Conservation (phyloP, 176 grass and related monocot genomes). For the Oryza glumipatula region DNA sequence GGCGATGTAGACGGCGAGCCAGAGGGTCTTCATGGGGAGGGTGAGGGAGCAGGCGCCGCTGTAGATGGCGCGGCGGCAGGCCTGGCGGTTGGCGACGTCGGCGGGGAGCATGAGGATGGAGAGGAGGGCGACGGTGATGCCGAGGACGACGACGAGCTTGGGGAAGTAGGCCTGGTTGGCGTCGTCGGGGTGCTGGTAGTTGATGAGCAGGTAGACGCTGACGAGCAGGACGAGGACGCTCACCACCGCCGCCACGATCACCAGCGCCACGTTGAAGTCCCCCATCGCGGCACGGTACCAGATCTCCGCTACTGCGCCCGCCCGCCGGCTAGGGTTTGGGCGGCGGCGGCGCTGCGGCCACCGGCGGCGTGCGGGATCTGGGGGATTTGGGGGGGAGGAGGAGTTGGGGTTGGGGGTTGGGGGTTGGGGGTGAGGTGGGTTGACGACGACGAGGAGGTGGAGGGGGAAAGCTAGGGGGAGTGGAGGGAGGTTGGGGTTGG, state of each 20-base stretch:
- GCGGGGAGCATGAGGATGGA: conserved; percentile 99
- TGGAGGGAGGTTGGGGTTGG: not conserved
- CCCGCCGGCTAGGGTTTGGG: not conserved
- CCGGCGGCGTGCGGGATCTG: conserved; percentile 31
- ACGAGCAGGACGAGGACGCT: conserved; percentile 76
- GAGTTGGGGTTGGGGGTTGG: no score
- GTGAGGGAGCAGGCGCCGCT: conserved; percentile 81
- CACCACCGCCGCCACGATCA: conserved; percentile 88
- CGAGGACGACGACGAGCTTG: conserved; percentile 86
- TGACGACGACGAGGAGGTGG: conserved; percentile 26
- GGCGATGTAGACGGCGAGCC: conserved; percentile 80
- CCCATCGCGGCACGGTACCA: conserved; percentile 53
- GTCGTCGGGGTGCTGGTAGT: conserved; percentile 99
- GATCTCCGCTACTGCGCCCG: conserved; percentile 16
- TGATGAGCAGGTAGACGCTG: conserved; percentile 91
- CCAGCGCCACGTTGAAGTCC: conserved; percentile 97
- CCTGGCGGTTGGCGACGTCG: conserved; percentile 87
- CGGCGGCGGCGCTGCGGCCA: conserved; percentile 1
- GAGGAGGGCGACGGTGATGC: conserved; percentile 87
- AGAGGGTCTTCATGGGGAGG: conserved; percentile 92
- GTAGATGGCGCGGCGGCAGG: conserved; percentile 73
- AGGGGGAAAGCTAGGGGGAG: not conserved
- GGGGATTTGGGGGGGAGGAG: not conserved
- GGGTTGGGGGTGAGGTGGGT: not conserved
- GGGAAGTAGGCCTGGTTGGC: conserved; percentile 97